Evolutionary conservation across 1,284 basidiomycete species (phyloP).

Genomic region (Termitomyces sp.): DNA sequence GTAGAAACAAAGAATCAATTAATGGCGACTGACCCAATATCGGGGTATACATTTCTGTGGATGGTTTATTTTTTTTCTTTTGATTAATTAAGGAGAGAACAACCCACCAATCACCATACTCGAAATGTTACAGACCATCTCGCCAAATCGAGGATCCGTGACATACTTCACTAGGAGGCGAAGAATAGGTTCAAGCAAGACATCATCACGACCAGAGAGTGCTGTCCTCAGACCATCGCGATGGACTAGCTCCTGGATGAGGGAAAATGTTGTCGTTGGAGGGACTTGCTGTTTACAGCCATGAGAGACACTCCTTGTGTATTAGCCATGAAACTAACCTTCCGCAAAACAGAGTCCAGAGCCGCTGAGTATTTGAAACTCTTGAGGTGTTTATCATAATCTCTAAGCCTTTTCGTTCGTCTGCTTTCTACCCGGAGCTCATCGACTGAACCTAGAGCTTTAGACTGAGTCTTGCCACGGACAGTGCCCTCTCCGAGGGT

Average conservation of each 20-base stretch:
- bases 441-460: conserved; percentile 42
- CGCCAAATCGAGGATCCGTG: conserved; percentile 87
- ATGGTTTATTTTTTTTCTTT: conserved; percentile 6
- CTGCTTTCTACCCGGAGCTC: conserved; percentile 76
- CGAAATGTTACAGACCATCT: conserved; percentile 82
- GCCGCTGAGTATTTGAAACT: conserved; percentile 94
- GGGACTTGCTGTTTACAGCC: conserved; percentile 55
- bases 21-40: conserved; percentile 92
- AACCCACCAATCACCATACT: conserved; percentile 78
- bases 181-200: conserved; percentile 89
- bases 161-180: conserved; percentile 83
- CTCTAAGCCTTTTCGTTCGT: conserved; percentile 70
- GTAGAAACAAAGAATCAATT: conserved; percentile 84
- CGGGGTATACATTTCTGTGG: conserved; percentile 83
- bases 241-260: conserved; percentile 92
- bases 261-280: conserved; percentile 83
- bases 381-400: conserved; percentile 90
- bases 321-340: conserved; percentile 42
- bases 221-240: conserved; percentile 88
- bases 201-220: conserved; percentile 88
- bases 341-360: conserved; percentile 82
- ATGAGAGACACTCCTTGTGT: neutral
- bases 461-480: conserved; percentile 20
- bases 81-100: neutral
- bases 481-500: conserved; percentile 52